Evolutionary conservation across 805 yeast species (phyloP), one percentile per base, ranked within the genome.

Genomic region (Wickerhamomyces tratensis): DNA sequence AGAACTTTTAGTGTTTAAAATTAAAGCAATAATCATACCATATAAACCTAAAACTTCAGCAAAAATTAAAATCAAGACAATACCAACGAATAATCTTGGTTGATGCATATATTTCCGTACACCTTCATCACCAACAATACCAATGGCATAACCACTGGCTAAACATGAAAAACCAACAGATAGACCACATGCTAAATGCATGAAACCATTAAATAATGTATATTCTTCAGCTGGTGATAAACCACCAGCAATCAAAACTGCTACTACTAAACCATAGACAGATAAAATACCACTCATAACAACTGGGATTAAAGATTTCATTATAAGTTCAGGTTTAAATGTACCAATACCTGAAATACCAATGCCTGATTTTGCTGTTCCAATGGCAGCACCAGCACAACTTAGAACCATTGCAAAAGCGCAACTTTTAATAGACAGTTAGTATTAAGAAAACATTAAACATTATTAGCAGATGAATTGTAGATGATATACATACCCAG

Each of bases 261-360:
- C 84, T 39, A 93, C 99, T 25, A 93, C 99, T 41, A 93, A 73
- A 4, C 99, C 99, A 62, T 93, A 93, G 41, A 93, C 96, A 10
- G 98, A 88, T 46, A 93, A 69, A 58, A 93, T 93, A 77, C 99
- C 99, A 49, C 93, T 80, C 95, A 93, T 88, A 50, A 93, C 96
- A 39, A 93, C 99, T 14, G 99, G 99, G 53, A 93, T 89, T 40
- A 93, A 71, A 7, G 93, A 83, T 64, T 83, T 86, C 98, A 93
- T 93, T 57, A 93, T 88, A 57, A 93, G 71, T 58, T 93, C 98
- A 11, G 99, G 99, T 61, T 86, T 85, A 69, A 91, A 93, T 39
- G 96, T 84, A 71, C 98, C 97, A 51, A 93, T 88, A 72, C 98
- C 99, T 31, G 97, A 71, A 55, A 93, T 93, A 74, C 99, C 99